Evolutionary conservation across 441 rosid species (phyloP), one percentile per base, ranked within the genome.

Genomic region (Pelargonium citronellum): DNA sequence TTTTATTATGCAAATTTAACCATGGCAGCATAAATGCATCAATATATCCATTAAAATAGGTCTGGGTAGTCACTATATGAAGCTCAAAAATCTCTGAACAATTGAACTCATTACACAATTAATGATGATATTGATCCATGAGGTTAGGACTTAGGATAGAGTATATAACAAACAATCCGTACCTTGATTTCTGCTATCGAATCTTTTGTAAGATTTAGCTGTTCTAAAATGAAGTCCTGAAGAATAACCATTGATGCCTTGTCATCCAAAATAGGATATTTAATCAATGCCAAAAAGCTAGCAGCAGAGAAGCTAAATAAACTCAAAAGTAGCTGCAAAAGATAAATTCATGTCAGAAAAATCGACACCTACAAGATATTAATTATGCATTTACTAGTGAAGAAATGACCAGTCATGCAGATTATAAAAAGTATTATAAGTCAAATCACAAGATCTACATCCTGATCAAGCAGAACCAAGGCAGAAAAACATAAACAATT

Each of bases 311-410:
- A 83, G 73, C 73, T 77, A 71, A 90, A 79, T 70, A 76, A 76
- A 55, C 86, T 88, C 73, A 83, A 76, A 76, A 94, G 92, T 67
- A 90, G 84, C 95, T 90, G 95, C 84, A 85, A 66, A 37, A 71
- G 15, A 7, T 34, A 20, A 47, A 41, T 13, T 41, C 15, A n/a
- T 15, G 30, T 30, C 11, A 72, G 43, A 30, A 17, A 44, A 67
- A 12, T 46, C 20, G 24, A 20, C 34, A n/a, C 17, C 57, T 12
- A 43, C 58, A 67, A 37, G 12, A 22, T n/a, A 27, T 20, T 30
- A 64, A 11, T 11, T 15, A 64, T 27, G 7, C 8, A 37, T 37
- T 37, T 5, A 27, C 63, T 16, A 58, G 63, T 20, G 30, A 10
- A 63, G 66, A 63, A 3, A 63, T 63, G 43, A 63, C 43, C 66